These are phyloP conservation scores for Zygoascus bituminiphila DNA, from an alignment of 805 yeast species.

Conservation along the genomic window DNA sequence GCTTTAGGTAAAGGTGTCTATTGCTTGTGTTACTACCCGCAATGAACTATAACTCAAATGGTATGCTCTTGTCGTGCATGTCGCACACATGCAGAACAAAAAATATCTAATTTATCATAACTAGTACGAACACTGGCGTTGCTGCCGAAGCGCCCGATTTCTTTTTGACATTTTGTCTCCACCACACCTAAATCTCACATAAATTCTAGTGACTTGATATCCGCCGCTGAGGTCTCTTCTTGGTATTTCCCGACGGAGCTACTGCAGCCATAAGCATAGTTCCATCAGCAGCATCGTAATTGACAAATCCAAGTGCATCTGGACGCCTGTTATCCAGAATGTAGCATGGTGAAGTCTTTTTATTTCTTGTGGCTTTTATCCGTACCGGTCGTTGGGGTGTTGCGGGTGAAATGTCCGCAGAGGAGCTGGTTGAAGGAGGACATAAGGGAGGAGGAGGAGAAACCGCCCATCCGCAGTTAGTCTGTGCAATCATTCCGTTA, in stretches of 20 bases:
- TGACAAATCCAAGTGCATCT: constrained; percentile 16
- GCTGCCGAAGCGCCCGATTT: too few species aligned
- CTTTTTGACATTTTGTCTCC: too few species aligned
- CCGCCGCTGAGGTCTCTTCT: not conserved
- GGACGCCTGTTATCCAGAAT: constrained; percentile 3
- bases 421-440: not conserved
- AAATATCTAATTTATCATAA: too few species aligned
- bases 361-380: not conserved
- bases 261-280: constrained; percentile 16
- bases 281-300: constrained; percentile 13
- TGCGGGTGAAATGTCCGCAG: not conserved
- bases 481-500: not conserved
- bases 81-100: too few species aligned
- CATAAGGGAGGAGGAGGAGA: not conserved
- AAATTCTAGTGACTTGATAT: not conserved
- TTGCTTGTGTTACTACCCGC: too few species aligned
- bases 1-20: too few species aligned
- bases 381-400: not conserved
- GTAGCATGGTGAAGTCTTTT: not conserved
- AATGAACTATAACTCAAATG: too few species aligned
- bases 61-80: too few species aligned
- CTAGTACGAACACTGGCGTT: too few species aligned
- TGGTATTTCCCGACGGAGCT: constrained; percentile 16
- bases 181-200: too few species aligned
- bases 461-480: not conserved